phyloP scores from a whole-genome alignment of 2,329 filamentous ascomycete species.

The Diaporthe velutina region DNA sequence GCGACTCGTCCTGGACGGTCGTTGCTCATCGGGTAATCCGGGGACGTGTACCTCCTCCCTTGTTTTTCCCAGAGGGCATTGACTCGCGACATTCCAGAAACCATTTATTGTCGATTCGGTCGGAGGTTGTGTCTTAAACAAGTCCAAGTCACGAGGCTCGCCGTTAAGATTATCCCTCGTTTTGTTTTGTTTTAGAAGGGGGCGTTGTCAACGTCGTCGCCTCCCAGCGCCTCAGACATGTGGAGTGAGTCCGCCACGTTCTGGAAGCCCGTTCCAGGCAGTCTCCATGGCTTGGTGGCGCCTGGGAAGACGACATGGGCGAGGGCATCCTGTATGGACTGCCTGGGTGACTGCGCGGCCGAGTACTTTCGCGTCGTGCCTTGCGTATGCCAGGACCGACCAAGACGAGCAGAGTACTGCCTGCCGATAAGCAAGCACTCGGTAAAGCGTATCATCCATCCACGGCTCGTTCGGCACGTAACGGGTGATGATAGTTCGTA shows the following conservation, averaged over 20 bases:
- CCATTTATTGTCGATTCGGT: not conserved
- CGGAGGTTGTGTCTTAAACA: constrained; percentile 9
- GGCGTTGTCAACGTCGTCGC: not conserved
- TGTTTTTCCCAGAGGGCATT: constrained; percentile 3
- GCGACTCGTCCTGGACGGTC: not conserved
- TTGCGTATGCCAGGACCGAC: not conserved
- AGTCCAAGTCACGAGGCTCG: constrained; percentile 20
- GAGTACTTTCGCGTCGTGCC: not conserved
- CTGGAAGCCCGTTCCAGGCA: constrained; percentile 15
- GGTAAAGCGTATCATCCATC: not conserved
- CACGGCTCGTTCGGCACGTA: not conserved
- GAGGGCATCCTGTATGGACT: not conserved
- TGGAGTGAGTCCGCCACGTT: constrained; percentile 23
- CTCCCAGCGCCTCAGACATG: constrained; percentile 20
- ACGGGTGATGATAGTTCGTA: not conserved
- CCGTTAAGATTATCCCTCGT: constrained; percentile 5
- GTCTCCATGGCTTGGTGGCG: not conserved
- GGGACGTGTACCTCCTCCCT: constrained; percentile 7
- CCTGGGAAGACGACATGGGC: not conserved
- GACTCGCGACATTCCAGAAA: constrained; percentile 24
- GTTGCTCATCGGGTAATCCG: constrained; percentile 5
- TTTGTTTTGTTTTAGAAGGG: not conserved
- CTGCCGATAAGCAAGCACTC: not conserved
- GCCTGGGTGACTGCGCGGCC: not conserved
- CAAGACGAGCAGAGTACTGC: constrained; percentile 2